Percentiles rank a stretch among this genome's conserved stretches.
phyloP scores from a whole-genome alignment of 768 basidiomycete species.

The Trametes punicea region DNA sequence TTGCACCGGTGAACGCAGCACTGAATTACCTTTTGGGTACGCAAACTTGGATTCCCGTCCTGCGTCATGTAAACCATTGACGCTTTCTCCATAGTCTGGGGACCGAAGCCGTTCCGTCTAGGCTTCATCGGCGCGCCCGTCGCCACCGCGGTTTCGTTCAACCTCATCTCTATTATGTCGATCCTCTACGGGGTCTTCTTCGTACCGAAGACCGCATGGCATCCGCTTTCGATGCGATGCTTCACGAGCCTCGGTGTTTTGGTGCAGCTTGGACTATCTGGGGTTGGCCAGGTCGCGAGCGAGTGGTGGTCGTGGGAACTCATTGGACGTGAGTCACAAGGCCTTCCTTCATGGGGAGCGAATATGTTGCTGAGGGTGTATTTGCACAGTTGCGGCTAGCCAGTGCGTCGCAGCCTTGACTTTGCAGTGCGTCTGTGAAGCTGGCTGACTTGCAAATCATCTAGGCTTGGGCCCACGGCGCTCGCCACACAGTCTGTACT shows the following conservation, averaged over 20 bases:
- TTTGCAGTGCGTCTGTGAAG: not conserved
- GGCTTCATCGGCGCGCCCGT: conserved; percentile 94
- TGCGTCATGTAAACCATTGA: not conserved
- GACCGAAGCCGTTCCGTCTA: conserved; percentile 69
- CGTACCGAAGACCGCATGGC: conserved; percentile 76
- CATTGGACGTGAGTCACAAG: conserved; percentile 44
- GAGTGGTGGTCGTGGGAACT: conserved; percentile 99
- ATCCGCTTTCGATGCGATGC: conserved; percentile 60
- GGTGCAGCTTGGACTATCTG: conserved; percentile 74
- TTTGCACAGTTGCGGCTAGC: conserved; percentile 47
- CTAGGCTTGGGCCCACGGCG: conserved; percentile 70
- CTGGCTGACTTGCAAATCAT: not conserved
- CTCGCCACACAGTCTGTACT: conserved; percentile 91
- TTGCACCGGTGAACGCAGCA: conserved; percentile 82
- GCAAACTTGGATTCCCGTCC: conserved; percentile 4
- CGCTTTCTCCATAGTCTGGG: conserved; percentile 56
- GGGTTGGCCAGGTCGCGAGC: conserved; percentile 78
- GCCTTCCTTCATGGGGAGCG: not conserved
- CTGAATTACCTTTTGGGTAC: conserved; percentile 84
- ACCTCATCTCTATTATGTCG: conserved; percentile 67
- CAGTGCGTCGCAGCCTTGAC: conserved; percentile 33
- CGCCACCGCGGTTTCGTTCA: conserved; percentile 85
- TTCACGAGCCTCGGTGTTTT: conserved; percentile 69
- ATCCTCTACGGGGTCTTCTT: conserved; percentile 61
- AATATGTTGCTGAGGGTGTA: not conserved